Evolutionary conservation across 257 asterid genomes (phyloP), one percentile per base, ranked within the genome.

Genomic region (Penstemon davidsonii): DNA sequence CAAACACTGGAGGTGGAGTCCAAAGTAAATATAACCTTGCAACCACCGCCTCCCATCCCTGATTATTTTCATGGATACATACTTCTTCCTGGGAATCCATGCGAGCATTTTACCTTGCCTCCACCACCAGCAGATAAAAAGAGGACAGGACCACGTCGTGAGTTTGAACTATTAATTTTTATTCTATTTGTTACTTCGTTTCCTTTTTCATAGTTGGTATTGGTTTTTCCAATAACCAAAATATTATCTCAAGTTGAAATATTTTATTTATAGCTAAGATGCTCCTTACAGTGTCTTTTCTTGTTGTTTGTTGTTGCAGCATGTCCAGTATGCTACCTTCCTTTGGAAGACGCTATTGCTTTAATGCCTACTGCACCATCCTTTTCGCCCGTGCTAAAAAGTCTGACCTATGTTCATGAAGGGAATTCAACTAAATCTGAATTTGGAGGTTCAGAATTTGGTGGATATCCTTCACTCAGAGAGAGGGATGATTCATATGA

Each of bases 391-490:
- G 84, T 85, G 36, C 70, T 92, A 51, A 85, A 81, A 75, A 81
- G 72, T 55, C 79, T 89, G 79, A 74, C 86, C 43, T 92, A 89
- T 74, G 73, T 82, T 71, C 86, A 86, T 37, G 95, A 92, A 82
- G 97, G 90, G 54, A 83, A 70, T 69, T 80, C 69, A 60, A 75
- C 81, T 19, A 84, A 82, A 77, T 77, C 89, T 39, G 98, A 90
- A 82, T 92, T 86, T 73, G 98, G 98, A 75, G 98, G 98, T 81
- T 92, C 98, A 1, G 90, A 84, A 12, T 92, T 92, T 42, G 98
- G 96, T 67, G 96, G 97, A 50, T 92, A 87, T 77, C 97, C 97
- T 75, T 82, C 95, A 38, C 77, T 92, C 63, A 56, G 68, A 37
- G 88, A 89, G 84, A 79, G 97, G 78, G 76, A 65, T 52, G 95